Conservation (phyloP, 1,139 yeast species). For the Blastobotrys petasosporus region DNA sequence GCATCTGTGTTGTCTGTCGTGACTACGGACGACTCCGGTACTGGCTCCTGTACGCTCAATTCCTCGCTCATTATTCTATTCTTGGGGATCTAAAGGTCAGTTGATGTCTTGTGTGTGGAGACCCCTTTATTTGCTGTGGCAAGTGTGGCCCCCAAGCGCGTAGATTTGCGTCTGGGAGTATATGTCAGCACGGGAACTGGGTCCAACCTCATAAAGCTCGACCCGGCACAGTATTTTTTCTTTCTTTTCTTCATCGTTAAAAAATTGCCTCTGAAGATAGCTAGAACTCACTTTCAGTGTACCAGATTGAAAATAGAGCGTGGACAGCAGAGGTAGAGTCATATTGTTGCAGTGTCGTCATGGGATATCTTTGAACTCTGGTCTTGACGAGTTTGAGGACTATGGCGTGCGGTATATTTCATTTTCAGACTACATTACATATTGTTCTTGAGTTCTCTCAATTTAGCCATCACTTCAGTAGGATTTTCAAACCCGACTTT, state of each 20-base stretch:
- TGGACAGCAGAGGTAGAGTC: constrained; percentile 65
- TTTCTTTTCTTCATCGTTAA: constrained; percentile 15
- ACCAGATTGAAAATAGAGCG: constrained; percentile 40
- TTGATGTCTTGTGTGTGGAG: too few species aligned
- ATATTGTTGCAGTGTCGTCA: not conserved
- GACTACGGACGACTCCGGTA: constrained; percentile 8
- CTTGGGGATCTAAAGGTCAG: too few species aligned
- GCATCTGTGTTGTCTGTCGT: constrained; percentile 8
- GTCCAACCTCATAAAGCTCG: too few species aligned
- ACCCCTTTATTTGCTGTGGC: too few species aligned
- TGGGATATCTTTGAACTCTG: not conserved
- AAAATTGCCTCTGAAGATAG: constrained; percentile 41
- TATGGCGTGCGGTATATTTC: not conserved
- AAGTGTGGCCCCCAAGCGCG: too few species aligned
- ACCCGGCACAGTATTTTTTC: too few species aligned
- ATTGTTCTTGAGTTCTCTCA: constrained; percentile 66
- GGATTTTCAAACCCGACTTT: constrained; percentile 42
- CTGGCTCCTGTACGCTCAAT: constrained; percentile 7
- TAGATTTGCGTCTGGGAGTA: not conserved
- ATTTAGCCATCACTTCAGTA: constrained; percentile 54
- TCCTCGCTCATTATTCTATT: constrained; percentile 7
- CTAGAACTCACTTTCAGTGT: constrained; percentile 51
- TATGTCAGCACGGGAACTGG: constrained; percentile 2
- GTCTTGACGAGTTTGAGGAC: not conserved
- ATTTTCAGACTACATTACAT: constrained; percentile 28